Base-by-base conservation (phyloP, 1,139 yeast genomes). In the Geotrichum australiense region DNA sequence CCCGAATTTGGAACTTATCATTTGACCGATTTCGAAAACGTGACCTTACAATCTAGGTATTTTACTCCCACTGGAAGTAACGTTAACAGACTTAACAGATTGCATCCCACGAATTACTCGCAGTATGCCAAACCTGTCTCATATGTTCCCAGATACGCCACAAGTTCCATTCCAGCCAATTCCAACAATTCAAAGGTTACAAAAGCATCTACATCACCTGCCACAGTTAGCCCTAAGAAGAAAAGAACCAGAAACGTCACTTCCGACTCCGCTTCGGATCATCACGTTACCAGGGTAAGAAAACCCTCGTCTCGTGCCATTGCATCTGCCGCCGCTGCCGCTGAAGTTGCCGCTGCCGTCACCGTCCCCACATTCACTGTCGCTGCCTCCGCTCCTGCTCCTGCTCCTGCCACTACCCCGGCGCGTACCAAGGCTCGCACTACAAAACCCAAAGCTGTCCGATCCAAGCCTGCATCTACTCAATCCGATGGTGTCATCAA, bases 401-500 rank as follows among this genome's bases (percentile, higher is more conserved):
- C 27, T 11, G n/a, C 27, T 20, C 12, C 28, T 8, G 12, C 38
- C 5, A 11, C 22, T 4, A 30, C 32, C 14, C 25, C 15, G 11
- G 19, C 28, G 12, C 20, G 34, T 2, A 29, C 15, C 8, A 24
- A 15, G 8, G 25, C 41, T 24, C 21, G 35, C 5, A 20, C 33
- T n/a, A 19, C 40, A 12, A 18, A 14, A 6, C 24, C 23, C 14
- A n/a, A 10, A 33, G 27, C n/a, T 5, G 23, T 21, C 8, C 12
- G 32, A 4, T 20, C 40, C 18, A 10, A 25, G 2, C 20, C 35
- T 18, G n/a, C 35, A 22, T 20, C 36, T 10, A 36, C 47, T 7
- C 28, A 27, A 3, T 15, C 44, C 16, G 31, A 20, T 32, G 29
- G 18, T 20, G 42, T 53, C 6, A 52, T 61, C 28, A 52, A 59